A percentile compares a stretch with the other conserved stretches of the same genome.
phyloP scores from a whole-genome alignment of 1,284 basidiomycete species.

The Mycena citricolor region DNA sequence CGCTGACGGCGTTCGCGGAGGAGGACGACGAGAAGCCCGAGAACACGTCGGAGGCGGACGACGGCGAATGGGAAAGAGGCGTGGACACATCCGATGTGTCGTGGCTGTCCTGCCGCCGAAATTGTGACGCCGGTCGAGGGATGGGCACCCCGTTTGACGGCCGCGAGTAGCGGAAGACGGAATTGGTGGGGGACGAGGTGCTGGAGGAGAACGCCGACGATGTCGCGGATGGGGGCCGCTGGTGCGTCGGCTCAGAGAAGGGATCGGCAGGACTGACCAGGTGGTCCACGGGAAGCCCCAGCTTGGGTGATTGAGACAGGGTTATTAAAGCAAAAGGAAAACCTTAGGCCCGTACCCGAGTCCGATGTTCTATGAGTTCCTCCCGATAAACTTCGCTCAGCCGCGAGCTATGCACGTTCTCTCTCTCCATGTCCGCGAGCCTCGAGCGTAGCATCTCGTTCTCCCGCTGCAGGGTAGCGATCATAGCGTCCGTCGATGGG shows the following conservation, averaged over 20 bases:
- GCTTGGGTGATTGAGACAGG: conserved; percentile 37
- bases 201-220: conserved; percentile 38
- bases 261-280: conserved; percentile 68
- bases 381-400: conserved; percentile 80
- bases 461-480: conserved; percentile 72
- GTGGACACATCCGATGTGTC: conserved; percentile 48
- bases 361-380: conserved; percentile 73
- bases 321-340: conserved; percentile 7
- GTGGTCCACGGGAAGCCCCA: conserved; percentile 72
- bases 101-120: conserved; percentile 46
- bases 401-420: conserved; percentile 67
- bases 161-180: conserved; percentile 34
- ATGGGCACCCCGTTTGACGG: conserved; percentile 60
- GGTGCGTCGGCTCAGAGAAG: conserved; percentile 66
- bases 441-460: conserved; percentile 68
- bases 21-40: conserved; percentile 58
- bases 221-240: conserved; percentile 26
- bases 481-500: conserved; percentile 59
- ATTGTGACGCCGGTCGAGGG: conserved; percentile 60
- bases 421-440: conserved; percentile 69
- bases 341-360: conserved; percentile 64
- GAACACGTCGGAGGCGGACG: conserved; percentile 53
- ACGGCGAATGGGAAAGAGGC: conserved; percentile 60
- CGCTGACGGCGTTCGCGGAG: conserved; percentile 43
- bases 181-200: conserved; percentile 49